Conservation (phyloP, 305 asterid genomes). For the Solanum aculeatissimum region DNA sequence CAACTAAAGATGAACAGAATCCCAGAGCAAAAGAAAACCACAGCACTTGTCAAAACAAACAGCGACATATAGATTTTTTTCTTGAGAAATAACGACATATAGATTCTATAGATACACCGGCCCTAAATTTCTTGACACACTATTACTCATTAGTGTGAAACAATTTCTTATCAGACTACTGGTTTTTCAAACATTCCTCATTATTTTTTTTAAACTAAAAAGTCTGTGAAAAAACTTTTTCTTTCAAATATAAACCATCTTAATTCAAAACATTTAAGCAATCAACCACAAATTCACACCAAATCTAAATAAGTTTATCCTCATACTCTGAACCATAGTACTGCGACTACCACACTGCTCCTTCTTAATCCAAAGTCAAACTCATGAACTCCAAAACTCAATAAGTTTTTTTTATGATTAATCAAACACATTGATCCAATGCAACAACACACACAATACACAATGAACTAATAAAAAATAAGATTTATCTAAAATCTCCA, state of each 20-base stretch:
- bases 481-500: not conserved
- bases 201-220: not conserved
- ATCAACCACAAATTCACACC: not conserved
- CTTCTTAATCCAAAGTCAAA: not conserved
- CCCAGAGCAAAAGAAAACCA: not conserved
- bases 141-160: not conserved
- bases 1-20: not conserved
- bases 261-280: not conserved
- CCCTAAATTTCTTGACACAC: not conserved
- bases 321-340: not conserved
- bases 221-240: not conserved
- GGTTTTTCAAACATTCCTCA: not conserved
- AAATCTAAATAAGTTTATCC: not conserved
- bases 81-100: not conserved
- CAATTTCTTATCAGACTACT: not conserved
- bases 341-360: not conserved
- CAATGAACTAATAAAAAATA: not conserved
- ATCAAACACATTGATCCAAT: not conserved
- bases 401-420: not conserved
- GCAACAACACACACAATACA: not conserved
- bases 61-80: not conserved
- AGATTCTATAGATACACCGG: not conserved
- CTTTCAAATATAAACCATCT: not conserved
- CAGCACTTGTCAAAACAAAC: not conserved
- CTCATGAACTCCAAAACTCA: not conserved